Conservation (phyloP, 305 asterid genomes). For the Rubia balearica region DNA sequence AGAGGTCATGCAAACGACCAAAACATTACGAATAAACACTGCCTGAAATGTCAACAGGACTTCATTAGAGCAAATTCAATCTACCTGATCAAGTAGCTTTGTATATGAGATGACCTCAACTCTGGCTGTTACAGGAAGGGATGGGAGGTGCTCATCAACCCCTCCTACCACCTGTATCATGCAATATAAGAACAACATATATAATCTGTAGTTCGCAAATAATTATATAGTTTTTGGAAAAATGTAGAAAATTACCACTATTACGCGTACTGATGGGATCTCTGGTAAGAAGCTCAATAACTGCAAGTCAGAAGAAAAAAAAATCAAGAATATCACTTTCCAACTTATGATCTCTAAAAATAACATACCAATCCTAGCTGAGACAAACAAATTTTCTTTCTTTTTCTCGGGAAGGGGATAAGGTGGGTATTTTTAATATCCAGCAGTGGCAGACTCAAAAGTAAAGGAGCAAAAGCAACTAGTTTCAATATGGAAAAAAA, state of each 20-base stretch:
- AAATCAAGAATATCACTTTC: slow-evolving; percentile 16
- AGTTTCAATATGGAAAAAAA: not conserved
- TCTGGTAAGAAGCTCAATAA: slow-evolving; percentile 75
- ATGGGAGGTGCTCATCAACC: slow-evolving; percentile 81
- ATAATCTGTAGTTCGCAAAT: slow-evolving; percentile 6
- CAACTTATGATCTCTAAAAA: slow-evolving; percentile 8
- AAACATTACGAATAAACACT: not conserved
- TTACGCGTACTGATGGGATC: slow-evolving; percentile 66
- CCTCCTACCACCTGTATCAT: slow-evolving; percentile 82
- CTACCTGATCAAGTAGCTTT: slow-evolving; percentile 73
- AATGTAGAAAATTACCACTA: slow-evolving; percentile 63
- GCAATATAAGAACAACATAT: slow-evolving; percentile 8
- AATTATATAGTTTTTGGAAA: slow-evolving; percentile 13
- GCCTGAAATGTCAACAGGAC: not conserved
- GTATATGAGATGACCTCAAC: slow-evolving; percentile 70
- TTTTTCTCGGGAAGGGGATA: not conserved
- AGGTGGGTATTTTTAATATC: not conserved
- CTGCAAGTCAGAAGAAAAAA: slow-evolving; percentile 39
- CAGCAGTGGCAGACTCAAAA: not conserved
- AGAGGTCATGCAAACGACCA: not conserved
- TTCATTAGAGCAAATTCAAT: slow-evolving; percentile 2
- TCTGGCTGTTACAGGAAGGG: slow-evolving; percentile 69
- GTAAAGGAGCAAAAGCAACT: not conserved
- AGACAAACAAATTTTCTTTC: not conserved
- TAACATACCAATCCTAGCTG: slow-evolving; percentile 1